Conservation (phyloP, 1,284 basidiomycete genomes). For the Marasmius oreades region DNA sequence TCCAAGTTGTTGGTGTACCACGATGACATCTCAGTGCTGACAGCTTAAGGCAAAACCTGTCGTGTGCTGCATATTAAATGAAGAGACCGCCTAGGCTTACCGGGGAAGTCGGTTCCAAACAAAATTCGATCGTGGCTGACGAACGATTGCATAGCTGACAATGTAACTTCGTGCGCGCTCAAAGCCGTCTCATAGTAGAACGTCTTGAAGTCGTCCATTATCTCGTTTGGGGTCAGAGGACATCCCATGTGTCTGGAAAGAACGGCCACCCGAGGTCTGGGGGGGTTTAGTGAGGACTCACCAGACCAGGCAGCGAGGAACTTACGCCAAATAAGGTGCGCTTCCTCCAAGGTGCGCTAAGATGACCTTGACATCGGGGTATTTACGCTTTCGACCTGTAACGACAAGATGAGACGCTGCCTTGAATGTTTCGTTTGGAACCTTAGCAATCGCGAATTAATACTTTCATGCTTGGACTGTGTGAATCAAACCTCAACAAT, state of each 20-base stretch:
- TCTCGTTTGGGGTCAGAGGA: constrained; percentile 50
- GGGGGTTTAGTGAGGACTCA: not conserved
- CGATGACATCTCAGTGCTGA: constrained; percentile 44
- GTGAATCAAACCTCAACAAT: constrained; percentile 51
- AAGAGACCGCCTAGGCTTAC: constrained; percentile 25
- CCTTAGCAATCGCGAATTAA: constrained; percentile 33
- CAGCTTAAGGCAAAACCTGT: constrained; percentile 38
- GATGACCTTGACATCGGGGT: constrained; percentile 54
- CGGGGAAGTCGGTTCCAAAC: constrained; percentile 75
- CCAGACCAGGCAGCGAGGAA: not conserved
- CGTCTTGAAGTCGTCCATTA: constrained; percentile 59
- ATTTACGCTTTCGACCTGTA: constrained; percentile 61
- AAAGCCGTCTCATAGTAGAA: constrained; percentile 74
- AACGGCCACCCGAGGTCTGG: constrained; percentile 55
- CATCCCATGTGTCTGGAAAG: constrained; percentile 68
- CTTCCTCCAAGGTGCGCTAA: constrained; percentile 69
- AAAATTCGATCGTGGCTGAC: constrained; percentile 46
- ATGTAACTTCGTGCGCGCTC: constrained; percentile 47
- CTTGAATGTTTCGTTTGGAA: constrained; percentile 76
- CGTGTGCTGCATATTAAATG: not conserved
- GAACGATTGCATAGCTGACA: constrained; percentile 47
- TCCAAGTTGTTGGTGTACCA: constrained; percentile 59
- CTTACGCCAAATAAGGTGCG: constrained; percentile 44
- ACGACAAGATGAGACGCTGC: constrained; percentile 73
- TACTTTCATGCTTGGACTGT: not conserved